Evolutionary conservation across 176 grass and related monocot species (phyloP), one percentile per base, ranked within the genome.

Genomic region (Aegilops sharonensis): DNA sequence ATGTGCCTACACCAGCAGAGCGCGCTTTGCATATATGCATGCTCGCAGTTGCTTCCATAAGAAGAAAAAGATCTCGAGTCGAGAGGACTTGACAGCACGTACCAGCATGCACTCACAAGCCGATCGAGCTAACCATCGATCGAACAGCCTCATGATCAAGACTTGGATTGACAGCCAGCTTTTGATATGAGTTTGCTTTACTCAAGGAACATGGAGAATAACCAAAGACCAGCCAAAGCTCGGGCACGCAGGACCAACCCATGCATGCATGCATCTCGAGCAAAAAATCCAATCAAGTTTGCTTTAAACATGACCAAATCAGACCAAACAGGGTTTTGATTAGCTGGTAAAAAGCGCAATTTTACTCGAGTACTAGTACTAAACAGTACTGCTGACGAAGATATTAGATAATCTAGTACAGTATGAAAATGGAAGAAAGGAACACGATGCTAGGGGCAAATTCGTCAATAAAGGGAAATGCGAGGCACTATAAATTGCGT

Each of bases 111-210:
- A 59, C 54, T 59, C 54, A 59, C 54, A 59, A 2, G 15, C 63
- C 63, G 39, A 6, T 42, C 27, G 67, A 80, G 34, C 60, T 50
- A 87, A 87, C 83, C 27, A 90, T 75, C 72, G 2, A 75, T 75
- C 72, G 43, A 75, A 20, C 72, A 77, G 71, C 81, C 79, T 89
- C 90, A 92, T 85, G 85, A 92, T 92, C 72, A 92, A 87, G 85
- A 64, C 87, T 87, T 92, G 84, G 85, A 84, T 87, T 81, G 77
- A 94, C 78, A 86, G 85, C 87, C 92, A 90, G 80, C 85, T 82
- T 92, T 89, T 82, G 39, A 5, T 35, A 35, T 35, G 79, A 88
- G 88, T 87, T 92, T 83, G 90, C 88, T 95, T 95, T 91, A 95
- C 93, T 92, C 88, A 78, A 88, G 80, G 85, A 85, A 73, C 69